phyloP scores from a whole-genome alignment of 495 filamentous ascomycete genomes.

The Neurospora cerealis region DNA sequence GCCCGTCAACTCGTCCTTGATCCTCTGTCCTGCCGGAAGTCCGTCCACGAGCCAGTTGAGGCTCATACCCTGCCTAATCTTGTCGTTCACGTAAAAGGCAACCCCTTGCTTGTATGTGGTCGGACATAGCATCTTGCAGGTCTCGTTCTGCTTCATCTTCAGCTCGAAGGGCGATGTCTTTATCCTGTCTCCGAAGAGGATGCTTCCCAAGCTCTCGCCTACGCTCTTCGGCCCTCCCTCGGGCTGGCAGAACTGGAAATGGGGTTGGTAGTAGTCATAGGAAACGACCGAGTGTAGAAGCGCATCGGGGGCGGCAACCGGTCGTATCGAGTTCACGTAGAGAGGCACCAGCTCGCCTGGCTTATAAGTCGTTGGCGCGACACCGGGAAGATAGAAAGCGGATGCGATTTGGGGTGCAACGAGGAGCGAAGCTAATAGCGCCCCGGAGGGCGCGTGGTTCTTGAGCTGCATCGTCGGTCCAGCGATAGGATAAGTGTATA shows the following conservation, averaged over 20 bases:
- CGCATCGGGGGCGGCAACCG: conserved; percentile 65
- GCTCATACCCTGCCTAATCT: conserved; percentile 73
- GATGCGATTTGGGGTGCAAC: conserved; percentile 45
- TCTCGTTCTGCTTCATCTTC: conserved; percentile 72
- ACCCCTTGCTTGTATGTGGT: conserved; percentile 55
- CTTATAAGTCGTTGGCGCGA: conserved; percentile 88
- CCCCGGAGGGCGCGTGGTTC: conserved; percentile 37
- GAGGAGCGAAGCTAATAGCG: conserved; percentile 35
- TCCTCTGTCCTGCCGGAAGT: conserved; percentile 74
- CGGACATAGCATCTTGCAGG: conserved; percentile 69
- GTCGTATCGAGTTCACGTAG: conserved; percentile 85
- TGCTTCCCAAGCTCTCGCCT: conserved; percentile 86
- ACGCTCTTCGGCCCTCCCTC: conserved; percentile 62
- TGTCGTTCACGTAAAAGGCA: conserved; percentile 69
- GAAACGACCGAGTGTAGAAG: conserved; percentile 83
- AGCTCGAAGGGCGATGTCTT: conserved; percentile 84
- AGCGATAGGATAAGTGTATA: background rate
- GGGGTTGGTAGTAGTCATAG: conserved; percentile 87
- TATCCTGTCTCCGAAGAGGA: conserved; percentile 93
- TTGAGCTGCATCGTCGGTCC: conserved; percentile 34
- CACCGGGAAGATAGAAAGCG: conserved; percentile 92
- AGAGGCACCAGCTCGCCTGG: conserved; percentile 69
- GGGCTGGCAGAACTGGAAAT: conserved; percentile 80
- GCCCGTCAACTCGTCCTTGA: conserved; percentile 59
- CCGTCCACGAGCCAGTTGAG: conserved; percentile 96